Conservation (phyloP, 208 protist genomes). For the Leishmania major region DNA sequence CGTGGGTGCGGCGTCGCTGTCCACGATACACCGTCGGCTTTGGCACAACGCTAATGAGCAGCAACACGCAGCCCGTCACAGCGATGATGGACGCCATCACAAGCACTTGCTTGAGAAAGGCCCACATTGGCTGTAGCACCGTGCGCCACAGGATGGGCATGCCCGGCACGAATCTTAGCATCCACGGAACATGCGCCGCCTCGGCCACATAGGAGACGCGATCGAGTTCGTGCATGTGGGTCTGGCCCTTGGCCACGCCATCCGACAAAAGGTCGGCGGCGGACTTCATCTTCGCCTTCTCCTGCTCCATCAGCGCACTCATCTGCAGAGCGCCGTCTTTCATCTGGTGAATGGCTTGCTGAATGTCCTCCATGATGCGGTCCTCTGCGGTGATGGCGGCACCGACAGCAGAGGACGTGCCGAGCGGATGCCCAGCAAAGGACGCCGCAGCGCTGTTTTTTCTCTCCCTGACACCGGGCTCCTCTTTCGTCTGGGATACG, state of each 20-base stretch:
- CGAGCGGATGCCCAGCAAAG: not conserved
- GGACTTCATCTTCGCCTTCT: constrained; percentile 38
- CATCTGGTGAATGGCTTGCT: constrained; percentile 52
- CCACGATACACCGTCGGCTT: constrained; percentile 35
- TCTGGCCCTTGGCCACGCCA: constrained; percentile 40
- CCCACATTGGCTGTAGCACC: constrained; percentile 63
- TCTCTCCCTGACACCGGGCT: not conserved
- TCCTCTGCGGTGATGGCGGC: constrained; percentile 31
- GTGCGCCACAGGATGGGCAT: constrained; percentile 50
- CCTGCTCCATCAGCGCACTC: constrained; percentile 58
- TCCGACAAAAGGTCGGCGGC: constrained; percentile 51
- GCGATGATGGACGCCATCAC: constrained; percentile 45
- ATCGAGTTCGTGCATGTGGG: constrained; percentile 37
- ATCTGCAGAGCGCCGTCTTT: constrained; percentile 61
- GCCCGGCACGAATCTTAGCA: constrained; percentile 46
- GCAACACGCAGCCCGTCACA: constrained; percentile 34
- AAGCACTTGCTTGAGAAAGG: constrained; percentile 51
- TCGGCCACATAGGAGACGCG: constrained; percentile 23
- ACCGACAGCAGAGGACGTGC: not conserved
- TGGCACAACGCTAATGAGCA: constrained; percentile 48
- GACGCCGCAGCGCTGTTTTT: not conserved
- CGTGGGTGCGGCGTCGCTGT: not conserved
- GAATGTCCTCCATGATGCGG: constrained; percentile 56
- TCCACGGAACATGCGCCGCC: constrained; percentile 13
- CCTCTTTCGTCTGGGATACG: not conserved